A percentile compares a stretch with the other conserved stretches of the same genome.
Conservation (phyloP, 768 basidiomycete species). For the Pholiota molesta region DNA sequence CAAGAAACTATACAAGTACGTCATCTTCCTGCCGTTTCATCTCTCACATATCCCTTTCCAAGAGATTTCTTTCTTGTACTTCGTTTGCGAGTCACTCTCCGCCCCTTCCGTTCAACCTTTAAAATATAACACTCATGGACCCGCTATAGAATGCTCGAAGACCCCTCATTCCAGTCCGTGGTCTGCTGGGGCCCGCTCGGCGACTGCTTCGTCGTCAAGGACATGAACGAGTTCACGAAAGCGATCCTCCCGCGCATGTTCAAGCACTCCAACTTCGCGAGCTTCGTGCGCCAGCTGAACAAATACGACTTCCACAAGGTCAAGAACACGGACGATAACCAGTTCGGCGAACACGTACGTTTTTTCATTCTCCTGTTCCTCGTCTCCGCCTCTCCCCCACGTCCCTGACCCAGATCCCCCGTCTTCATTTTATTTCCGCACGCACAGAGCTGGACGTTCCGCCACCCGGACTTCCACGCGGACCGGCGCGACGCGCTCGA, state of each 20-base stretch:
- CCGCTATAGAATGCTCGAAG: slow-evolving; percentile 80
- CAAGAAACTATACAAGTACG: slow-evolving; percentile 91
- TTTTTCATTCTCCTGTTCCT: slow-evolving; percentile 7
- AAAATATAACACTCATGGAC: not conserved
- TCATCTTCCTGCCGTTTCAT: not conserved
- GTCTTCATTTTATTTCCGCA: no score
- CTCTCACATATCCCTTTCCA: not conserved
- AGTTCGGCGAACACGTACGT: slow-evolving; percentile 65
- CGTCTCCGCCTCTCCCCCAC: no score
- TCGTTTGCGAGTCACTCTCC: no score
- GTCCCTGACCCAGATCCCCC: no score
- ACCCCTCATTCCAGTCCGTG: slow-evolving; percentile 67
- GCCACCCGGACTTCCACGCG: slow-evolving; percentile 63
- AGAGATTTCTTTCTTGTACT: no score
- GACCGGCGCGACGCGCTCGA: slow-evolving; percentile 56
- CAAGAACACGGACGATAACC: slow-evolving; percentile 83
- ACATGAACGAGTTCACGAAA: slow-evolving; percentile 97
- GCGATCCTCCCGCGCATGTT: slow-evolving; percentile 88
- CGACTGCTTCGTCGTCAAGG: slow-evolving; percentile 93
- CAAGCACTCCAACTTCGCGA: slow-evolving; percentile 94
- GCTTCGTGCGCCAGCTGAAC: slow-evolving; percentile 91
- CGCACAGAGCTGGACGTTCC: slow-evolving; percentile 57
- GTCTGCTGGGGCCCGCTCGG: slow-evolving; percentile 85
- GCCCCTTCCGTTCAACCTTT: not conserved
- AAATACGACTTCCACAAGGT: slow-evolving; percentile 98